These are phyloP conservation scores for Syzygium grande DNA, from an alignment of 345 rosid species.

Conservation along the genomic window DNA sequence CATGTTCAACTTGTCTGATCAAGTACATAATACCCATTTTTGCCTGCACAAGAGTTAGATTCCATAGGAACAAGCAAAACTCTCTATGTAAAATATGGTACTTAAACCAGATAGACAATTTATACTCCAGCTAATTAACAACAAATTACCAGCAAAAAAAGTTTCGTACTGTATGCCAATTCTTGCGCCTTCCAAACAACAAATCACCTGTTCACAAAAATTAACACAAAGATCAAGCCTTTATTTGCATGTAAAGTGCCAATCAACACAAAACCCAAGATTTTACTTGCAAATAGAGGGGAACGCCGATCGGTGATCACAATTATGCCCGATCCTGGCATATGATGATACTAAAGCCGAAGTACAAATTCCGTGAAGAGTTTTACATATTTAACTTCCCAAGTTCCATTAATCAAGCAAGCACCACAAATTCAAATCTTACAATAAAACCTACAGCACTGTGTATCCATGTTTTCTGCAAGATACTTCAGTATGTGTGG, in stretches of 20 bases:
- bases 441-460: background rate
- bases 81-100: background rate
- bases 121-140: background rate
- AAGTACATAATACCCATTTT: background rate
- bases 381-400: background rate
- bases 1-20: background rate
- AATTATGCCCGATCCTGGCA: background rate
- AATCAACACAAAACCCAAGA: background rate
- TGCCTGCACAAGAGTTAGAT: background rate
- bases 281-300: background rate
- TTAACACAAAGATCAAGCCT: background rate
- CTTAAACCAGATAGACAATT: background rate
- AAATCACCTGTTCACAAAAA: conserved; percentile 53
- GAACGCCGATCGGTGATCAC: background rate
- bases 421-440: background rate
- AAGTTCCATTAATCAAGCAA: background rate
- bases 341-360: background rate
- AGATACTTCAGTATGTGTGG: background rate
- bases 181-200: conserved; percentile 84
- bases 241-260: background rate
- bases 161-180: conserved; percentile 93
- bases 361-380: background rate
- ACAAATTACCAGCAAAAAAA: conserved; percentile 70
- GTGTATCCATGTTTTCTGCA: background rate
- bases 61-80: background rate